phyloP scores from a whole-genome alignment of 192 early-diverging fungal species.

The Phycomyces nitens region DNA sequence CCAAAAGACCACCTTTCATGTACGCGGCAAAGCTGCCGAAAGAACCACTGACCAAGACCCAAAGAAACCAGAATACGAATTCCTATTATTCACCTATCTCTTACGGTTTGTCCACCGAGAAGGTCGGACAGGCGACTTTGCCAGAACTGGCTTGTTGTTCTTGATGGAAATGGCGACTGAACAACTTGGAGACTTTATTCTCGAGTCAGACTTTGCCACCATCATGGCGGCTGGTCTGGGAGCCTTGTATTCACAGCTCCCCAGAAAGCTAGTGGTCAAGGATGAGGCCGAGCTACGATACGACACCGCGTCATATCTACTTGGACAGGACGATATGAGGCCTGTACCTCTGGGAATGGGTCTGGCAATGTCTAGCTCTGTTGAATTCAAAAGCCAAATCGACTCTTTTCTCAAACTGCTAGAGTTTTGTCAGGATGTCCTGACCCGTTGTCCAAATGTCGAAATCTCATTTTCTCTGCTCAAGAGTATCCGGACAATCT shows the following conservation, averaged over 20 bases:
- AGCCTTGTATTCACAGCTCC: constrained; percentile 87
- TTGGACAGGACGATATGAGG: constrained; percentile 29
- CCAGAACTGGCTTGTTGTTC: constrained; percentile 80
- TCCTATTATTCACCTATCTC: constrained; percentile 86
- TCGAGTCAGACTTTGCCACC: constrained; percentile 78
- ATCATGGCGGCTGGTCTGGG: constrained; percentile 82
- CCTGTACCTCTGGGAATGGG: background rate
- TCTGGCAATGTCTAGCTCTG: constrained; percentile 41
- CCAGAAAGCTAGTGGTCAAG: constrained; percentile 67
- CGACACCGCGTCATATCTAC: constrained; percentile 23
- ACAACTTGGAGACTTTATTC: constrained; percentile 78
- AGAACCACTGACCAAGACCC: background rate
- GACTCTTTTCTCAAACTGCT: constrained; percentile 65
- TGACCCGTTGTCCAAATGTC: constrained; percentile 64
- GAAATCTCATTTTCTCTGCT: constrained; percentile 59
- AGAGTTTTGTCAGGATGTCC: constrained; percentile 70
- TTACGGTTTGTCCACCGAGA: constrained; percentile 85
- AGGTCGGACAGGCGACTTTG: constrained; percentile 82
- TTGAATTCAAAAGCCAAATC: constrained; percentile 62
- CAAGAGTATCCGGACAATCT: constrained; percentile 66
- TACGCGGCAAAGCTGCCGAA: too few relatives aligned
- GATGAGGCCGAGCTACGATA: constrained; percentile 32
- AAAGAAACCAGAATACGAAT: constrained; percentile 64
- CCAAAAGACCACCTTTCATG: constrained; percentile 32
- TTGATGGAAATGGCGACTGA: constrained; percentile 76